Percentiles rank a stretch among this genome's conserved stretches.
These are phyloP conservation scores for Alternaria triticimaculans DNA, from an alignment of 2,329 filamentous ascomycete genomes.

Conservation along the genomic window DNA sequence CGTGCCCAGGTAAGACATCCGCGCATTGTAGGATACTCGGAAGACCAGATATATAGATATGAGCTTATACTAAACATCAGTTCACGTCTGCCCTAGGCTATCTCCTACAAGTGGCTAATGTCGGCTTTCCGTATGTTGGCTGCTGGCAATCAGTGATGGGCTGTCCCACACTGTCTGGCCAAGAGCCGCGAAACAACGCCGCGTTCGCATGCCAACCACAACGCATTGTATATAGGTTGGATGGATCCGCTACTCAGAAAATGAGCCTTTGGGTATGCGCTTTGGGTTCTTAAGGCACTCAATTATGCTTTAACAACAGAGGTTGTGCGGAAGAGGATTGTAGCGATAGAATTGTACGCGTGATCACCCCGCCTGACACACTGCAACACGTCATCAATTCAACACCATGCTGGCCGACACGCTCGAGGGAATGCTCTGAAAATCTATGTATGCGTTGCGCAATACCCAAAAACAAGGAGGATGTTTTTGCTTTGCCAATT, in stretches of 20 bases:
- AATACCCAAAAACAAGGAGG: background rate
- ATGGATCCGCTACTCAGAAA: background rate
- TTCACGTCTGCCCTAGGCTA: background rate
- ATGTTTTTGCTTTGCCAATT: background rate
- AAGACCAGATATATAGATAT: background rate
- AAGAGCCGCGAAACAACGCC: background rate
- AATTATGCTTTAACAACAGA: background rate
- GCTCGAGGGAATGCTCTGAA: background rate
- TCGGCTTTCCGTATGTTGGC: background rate
- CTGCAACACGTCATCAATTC: constrained; percentile 8
- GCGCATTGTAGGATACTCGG: background rate
- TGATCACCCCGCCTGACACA: constrained; percentile 18
- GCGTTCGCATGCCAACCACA: background rate
- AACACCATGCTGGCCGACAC: background rate
- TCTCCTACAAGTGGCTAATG: background rate
- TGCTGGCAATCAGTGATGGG: background rate
- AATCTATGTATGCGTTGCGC: background rate
- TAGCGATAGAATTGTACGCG: constrained; percentile 7
- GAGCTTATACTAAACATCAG: background rate
- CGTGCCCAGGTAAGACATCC: background rate
- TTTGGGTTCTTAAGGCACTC: background rate
- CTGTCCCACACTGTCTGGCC: background rate
- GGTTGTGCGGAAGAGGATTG: constrained; percentile 13
- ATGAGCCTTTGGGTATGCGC: background rate
- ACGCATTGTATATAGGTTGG: background rate